These are phyloP conservation scores for Ceratobasidium sp. DNA, from an alignment of 1,284 basidiomycete species.

Conservation along the genomic window DNA sequence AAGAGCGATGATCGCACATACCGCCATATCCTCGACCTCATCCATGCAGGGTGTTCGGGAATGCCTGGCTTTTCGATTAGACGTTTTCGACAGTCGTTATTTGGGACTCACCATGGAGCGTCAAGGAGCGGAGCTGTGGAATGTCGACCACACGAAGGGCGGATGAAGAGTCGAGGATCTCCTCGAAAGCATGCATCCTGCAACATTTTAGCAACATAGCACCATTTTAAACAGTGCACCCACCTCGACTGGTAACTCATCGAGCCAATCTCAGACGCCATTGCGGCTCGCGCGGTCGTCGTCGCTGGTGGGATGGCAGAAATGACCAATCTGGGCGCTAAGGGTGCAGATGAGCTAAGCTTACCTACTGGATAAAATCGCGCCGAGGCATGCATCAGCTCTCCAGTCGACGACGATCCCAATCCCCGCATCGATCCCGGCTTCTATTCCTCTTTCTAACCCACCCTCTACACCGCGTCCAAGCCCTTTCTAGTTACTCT, in stretches of 20 bases:
- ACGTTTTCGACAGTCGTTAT: not conserved
- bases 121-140: conserved; percentile 39
- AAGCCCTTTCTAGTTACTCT: not conserved
- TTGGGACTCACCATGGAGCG: conserved; percentile 41
- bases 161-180: conserved; percentile 46
- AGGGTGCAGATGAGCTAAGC: conserved; percentile 12
- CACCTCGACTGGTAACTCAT: conserved; percentile 39
- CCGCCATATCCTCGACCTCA: conserved; percentile 49
- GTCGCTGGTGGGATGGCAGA: conserved; percentile 8
- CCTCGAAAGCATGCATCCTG: conserved; percentile 49
- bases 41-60: conserved; percentile 47
- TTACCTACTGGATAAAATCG: conserved; percentile 32
- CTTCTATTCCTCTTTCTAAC: not conserved
- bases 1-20: conserved; percentile 20
- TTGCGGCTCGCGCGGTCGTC: conserved; percentile 10
- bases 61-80: conserved; percentile 35
- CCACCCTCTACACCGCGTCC: not conserved
- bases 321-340: conserved; percentile 33
- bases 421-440: conserved; percentile 32
- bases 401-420: conserved; percentile 33
- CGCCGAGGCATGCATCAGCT: not conserved
- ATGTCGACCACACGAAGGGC: conserved; percentile 46
- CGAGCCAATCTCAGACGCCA: conserved; percentile 25
- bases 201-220: not conserved
- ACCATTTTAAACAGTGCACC: not conserved